A percentile compares a stretch with the other conserved stretches of the same genome.
Evolutionary conservation across 148 eudicot genomes (phyloP).

Genomic region (Fallopia convolvulus): DNA sequence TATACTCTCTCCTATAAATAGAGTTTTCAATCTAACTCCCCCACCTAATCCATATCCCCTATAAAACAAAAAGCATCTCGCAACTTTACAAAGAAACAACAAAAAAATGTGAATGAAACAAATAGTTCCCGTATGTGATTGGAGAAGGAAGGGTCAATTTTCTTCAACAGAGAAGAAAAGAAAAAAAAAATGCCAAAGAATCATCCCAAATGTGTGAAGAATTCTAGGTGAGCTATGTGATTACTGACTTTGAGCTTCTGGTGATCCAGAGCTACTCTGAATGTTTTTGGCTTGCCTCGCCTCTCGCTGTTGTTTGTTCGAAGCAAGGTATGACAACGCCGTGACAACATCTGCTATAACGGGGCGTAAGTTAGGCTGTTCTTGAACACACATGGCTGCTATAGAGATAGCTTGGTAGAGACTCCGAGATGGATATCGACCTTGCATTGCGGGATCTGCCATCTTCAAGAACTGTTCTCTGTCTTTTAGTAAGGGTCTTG

Average conservation of each 20-base stretch:
- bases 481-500: constrained; percentile 67
- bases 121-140: neutral
- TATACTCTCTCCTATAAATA: neutral
- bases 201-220: neutral
- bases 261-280: neutral
- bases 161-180: neutral
- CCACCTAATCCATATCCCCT: neutral
- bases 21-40: neutral
- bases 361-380: constrained; percentile 70
- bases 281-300: constrained; percentile 2
- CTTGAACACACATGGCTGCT: constrained; percentile 82
- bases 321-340: constrained; percentile 61
- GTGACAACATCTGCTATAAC: constrained; percentile 69
- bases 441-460: constrained; percentile 70
- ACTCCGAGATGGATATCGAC: constrained; percentile 52
- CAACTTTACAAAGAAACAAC: neutral
- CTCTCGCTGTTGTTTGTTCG: constrained; percentile 45
- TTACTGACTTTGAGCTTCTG: neutral
- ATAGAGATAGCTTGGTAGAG: constrained; percentile 69
- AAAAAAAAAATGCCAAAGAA: neutral
- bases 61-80: neutral
- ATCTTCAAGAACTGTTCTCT: constrained; percentile 50
- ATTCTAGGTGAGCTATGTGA: neutral
- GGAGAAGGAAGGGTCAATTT: neutral
- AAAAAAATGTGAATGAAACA: neutral